phyloP scores from a whole-genome alignment of 371 early-diverging fungal genomes.

The Thermomucor indicae-seudaticae region DNA sequence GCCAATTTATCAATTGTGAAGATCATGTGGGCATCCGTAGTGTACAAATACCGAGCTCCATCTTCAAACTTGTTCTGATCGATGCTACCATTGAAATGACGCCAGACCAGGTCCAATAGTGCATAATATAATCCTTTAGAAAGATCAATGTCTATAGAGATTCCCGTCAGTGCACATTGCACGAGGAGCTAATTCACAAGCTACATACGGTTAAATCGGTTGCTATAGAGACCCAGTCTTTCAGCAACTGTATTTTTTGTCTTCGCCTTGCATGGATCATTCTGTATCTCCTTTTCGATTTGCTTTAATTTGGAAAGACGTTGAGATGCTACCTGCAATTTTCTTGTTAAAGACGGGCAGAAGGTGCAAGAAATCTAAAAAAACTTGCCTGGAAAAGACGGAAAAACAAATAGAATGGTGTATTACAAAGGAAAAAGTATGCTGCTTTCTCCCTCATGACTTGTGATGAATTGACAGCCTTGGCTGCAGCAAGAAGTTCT shows the following conservation, averaged over 20 bases:
- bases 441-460: slow-evolving; percentile 24
- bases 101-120: slow-evolving; percentile 68
- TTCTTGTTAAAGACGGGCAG: no score
- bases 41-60: slow-evolving; percentile 75
- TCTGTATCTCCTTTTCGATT: slow-evolving; percentile 54
- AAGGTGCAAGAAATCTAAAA: neutral
- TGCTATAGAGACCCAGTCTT: slow-evolving; percentile 74
- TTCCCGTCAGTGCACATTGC: neutral
- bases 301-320: slow-evolving; percentile 77
- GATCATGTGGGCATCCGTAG: slow-evolving; percentile 78
- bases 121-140: slow-evolving; percentile 66
- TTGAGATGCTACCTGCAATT: slow-evolving; percentile 68
- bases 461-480: slow-evolving; percentile 38
- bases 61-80: slow-evolving; percentile 93
- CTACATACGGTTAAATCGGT: slow-evolving; percentile 41
- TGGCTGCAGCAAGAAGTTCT: slow-evolving; percentile 36
- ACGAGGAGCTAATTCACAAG: neutral
- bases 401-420: slow-evolving; percentile 81
- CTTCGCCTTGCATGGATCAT: slow-evolving; percentile 53
- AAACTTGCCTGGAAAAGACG: slow-evolving; percentile 72
- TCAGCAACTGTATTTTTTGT: slow-evolving; percentile 68
- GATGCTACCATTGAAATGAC: slow-evolving; percentile 75
- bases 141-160: slow-evolving; percentile 33
- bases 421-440: slow-evolving; percentile 70
- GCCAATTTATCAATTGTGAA: slow-evolving; percentile 89